Percentiles rank a stretch among this genome's conserved stretches.
These are phyloP conservation scores for Echinochloa phyllopogon DNA, from an alignment of 176 grass and related monocot genomes.

Conservation along the genomic window DNA sequence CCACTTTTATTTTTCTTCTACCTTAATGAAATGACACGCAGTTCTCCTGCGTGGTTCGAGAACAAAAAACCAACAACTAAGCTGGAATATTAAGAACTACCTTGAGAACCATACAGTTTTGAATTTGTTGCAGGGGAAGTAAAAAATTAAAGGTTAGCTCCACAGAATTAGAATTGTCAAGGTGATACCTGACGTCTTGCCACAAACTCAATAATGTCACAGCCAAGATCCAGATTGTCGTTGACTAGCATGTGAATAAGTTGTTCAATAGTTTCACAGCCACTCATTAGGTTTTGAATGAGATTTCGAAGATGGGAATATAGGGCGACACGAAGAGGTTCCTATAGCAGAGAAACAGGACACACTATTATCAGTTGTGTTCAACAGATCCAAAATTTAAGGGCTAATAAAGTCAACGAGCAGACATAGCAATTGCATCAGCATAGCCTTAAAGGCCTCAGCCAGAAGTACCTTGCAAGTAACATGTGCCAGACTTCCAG, in stretches of 20 bases:
- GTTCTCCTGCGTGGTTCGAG: too few relatives aligned
- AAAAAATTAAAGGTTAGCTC: conserved; percentile 20
- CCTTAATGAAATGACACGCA: too few relatives aligned
- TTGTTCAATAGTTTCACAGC: conserved; percentile 68
- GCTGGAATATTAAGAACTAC: conserved; percentile 6
- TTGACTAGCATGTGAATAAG: conserved; percentile 69
- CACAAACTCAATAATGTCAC: conserved; percentile 80
- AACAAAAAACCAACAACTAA: not conserved
- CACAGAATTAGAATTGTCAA: conserved; percentile 25
- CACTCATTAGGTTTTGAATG: conserved; percentile 65
- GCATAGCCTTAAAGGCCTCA: not conserved
- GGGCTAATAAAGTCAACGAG: conserved; percentile 9
- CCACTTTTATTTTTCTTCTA: too few relatives aligned
- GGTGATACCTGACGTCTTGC: conserved; percentile 68
- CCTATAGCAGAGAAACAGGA: conserved; percentile 52
- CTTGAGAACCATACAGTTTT: not conserved
- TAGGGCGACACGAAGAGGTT: conserved; percentile 75
- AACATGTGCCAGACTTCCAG: conserved; percentile 90
- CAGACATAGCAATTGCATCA: conserved; percentile 6
- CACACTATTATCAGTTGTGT: conserved; percentile 1
- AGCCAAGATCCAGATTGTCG: conserved; percentile 89
- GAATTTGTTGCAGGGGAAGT: not conserved
- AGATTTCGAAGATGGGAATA: conserved; percentile 70
- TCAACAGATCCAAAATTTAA: conserved; percentile 35
- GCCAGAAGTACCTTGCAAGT: conserved; percentile 80